Base-by-base conservation (phyloP, 768 basidiomycete species). In the Russula olivacea region DNA sequence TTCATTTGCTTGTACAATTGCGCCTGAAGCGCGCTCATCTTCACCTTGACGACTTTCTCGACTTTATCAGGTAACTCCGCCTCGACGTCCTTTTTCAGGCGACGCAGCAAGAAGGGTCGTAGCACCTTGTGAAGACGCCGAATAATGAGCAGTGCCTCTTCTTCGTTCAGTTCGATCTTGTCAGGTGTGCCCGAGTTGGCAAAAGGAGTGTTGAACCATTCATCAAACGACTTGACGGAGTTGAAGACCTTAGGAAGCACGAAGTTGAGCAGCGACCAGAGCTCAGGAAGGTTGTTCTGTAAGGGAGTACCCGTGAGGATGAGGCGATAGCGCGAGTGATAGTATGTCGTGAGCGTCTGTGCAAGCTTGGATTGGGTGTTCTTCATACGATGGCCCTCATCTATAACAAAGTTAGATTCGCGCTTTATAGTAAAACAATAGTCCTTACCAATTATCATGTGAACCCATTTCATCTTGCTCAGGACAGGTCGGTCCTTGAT, bases 151-250 rank as follows among this genome's bases (percentile, higher is more conserved):
- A 98, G 80, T 3, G 93, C 91, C 79, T 99, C 97, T 89, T 98
- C 97, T 89, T 99, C 97, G 76, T 96, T 97, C 78, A 98, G 75
- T 79, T 97, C 94, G 72, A 98, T 96, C 83, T 96, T 97, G 77
- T 99, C 97, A 10, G 90, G 89, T 0, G 91, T 91, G 34, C 96
- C 96, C n/a, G 94, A 93, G 75, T 93, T 98, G 63, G 97, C 96
- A 68, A 99, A 99, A 0, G 97, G 97, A 1, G 96, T 97, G 77
- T 98, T 98, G 82, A 98, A 99, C 97, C 97, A 99, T 72, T 98
- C 97, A 70, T 98, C 97, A 73, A 99, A 98, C 23, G 94, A 96
- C 74, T 98, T 96, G 64, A 97, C 94, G 0, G 96, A 98, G 78
- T 98, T 98, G 82, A 99, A 98, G 72, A 98, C 86, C 76, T 91